These are phyloP conservation scores for Apiotrichum laibachii DNA, from an alignment of 1,284 basidiomycete genomes.

Conservation along the genomic window DNA sequence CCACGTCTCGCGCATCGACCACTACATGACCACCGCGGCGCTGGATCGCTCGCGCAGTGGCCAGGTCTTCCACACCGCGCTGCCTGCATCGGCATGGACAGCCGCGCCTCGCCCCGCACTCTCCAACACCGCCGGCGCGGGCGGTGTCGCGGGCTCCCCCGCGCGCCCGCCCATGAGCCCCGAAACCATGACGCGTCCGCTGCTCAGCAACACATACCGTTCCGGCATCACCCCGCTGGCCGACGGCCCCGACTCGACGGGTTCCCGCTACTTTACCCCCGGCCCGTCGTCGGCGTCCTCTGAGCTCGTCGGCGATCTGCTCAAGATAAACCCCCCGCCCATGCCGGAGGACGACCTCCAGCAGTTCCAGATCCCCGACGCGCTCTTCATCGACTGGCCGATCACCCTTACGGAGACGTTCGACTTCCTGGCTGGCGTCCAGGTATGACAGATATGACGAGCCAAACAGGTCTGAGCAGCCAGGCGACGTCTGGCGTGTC, in stretches of 20 bases:
- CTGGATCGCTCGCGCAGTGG: constrained; percentile 18
- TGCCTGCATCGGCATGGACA: constrained; percentile 15
- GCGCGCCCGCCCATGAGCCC: neutral
- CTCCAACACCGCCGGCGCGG: too few relatives aligned
- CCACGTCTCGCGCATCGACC: constrained; percentile 47
- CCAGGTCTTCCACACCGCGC: constrained; percentile 20
- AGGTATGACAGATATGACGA: neutral
- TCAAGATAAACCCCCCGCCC: constrained; percentile 1
- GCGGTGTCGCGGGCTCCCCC: too few relatives aligned
- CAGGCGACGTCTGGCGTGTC: too few relatives aligned
- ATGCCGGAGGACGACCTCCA: neutral
- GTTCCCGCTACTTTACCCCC: neutral
- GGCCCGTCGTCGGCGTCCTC: neutral
- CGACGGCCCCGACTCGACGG: too few relatives aligned
- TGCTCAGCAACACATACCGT: too few relatives aligned
- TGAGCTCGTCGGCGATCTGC: neutral
- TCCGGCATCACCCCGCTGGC: too few relatives aligned
- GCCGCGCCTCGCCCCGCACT: neutral
- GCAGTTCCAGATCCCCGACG: constrained; percentile 30
- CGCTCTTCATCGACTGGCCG: constrained; percentile 37
- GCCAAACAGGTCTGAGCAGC: neutral
- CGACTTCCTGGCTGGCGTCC: constrained; percentile 28
- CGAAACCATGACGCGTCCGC: neutral
- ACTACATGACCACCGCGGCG: constrained; percentile 44
- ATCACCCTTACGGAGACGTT: constrained; percentile 39